Evolutionary conservation across 2,329 filamentous ascomycete genomes (phyloP).

Genomic region (Colletotrichum sp.): DNA sequence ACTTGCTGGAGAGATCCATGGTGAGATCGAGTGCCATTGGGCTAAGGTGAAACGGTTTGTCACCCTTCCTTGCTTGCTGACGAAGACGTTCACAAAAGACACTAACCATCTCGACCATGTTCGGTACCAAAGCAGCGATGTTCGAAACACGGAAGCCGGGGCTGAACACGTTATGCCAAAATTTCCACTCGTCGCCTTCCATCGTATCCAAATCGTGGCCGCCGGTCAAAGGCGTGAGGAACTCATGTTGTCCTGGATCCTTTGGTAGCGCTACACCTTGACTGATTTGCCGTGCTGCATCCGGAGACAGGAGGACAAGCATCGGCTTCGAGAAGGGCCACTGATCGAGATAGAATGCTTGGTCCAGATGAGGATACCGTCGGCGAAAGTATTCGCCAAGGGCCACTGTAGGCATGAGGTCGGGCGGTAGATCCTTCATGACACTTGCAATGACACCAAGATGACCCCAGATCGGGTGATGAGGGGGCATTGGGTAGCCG

Average conservation of each 20-base stretch:
- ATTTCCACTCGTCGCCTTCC: constrained; percentile 30
- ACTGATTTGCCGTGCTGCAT: constrained; percentile 13
- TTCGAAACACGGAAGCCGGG: constrained; percentile 41
- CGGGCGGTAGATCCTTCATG: not conserved
- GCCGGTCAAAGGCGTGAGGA: constrained; percentile 36
- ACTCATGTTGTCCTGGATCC: constrained; percentile 20
- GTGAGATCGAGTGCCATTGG: not conserved
- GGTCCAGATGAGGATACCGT: not conserved
- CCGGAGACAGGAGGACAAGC: not conserved
- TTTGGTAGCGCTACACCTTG: constrained; percentile 25
- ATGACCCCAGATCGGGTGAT: not conserved
- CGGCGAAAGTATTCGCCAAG: not conserved
- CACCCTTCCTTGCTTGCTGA: constrained; percentile 28
- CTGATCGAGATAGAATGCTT: not conserved
- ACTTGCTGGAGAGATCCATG: not conserved
- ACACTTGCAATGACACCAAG: not conserved
- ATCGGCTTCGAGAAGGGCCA: not conserved
- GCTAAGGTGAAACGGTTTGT: constrained; percentile 23
- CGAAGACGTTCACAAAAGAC: constrained; percentile 30
- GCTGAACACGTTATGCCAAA: constrained; percentile 36
- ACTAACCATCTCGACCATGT: constrained; percentile 39
- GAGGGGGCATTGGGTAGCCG: not conserved
- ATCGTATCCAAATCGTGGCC: constrained; percentile 34
- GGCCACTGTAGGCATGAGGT: not conserved
- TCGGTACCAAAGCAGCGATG: constrained; percentile 36